Conservation (phyloP, 345 rosid genomes). For the Linum usitatissimum region DNA sequence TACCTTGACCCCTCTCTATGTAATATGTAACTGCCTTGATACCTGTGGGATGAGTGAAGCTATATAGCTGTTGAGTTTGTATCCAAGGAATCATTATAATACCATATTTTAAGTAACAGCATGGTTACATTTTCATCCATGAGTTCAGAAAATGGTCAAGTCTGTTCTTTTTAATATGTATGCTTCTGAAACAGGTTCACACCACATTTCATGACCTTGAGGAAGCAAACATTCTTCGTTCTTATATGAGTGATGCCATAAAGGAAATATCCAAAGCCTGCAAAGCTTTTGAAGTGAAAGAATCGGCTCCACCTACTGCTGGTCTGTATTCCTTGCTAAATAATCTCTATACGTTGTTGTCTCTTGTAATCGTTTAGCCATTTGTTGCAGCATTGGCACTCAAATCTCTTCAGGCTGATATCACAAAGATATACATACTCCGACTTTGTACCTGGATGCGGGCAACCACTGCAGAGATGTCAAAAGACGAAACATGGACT, state of each 20-base stretch:
- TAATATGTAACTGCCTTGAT: neutral
- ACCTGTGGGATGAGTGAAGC: neutral
- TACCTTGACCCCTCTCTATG: no score
- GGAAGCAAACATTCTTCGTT: slow-evolving; percentile 62
- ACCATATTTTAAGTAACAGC: neutral
- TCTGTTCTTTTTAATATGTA: slow-evolving; percentile 10
- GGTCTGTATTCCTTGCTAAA: slow-evolving; percentile 38
- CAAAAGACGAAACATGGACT: slow-evolving; percentile 81
- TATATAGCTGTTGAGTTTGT: neutral
- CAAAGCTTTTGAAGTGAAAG: slow-evolving; percentile 84
- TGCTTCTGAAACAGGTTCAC: slow-evolving; percentile 46
- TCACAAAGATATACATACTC: slow-evolving; percentile 63
- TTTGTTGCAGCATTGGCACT: slow-evolving; percentile 56
- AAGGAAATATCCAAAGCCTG: slow-evolving; percentile 82
- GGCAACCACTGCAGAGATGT: slow-evolving; percentile 52
- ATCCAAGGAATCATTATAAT: neutral
- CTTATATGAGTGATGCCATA: slow-evolving; percentile 77
- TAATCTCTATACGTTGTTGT: slow-evolving; percentile 16
- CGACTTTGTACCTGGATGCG: slow-evolving; percentile 99
- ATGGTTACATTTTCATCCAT: slow-evolving; percentile 9
- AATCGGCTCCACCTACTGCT: slow-evolving; percentile 74
- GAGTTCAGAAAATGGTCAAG: slow-evolving; percentile 3
- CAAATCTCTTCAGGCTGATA: slow-evolving; percentile 63
- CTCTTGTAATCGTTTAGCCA: slow-evolving; percentile 18
- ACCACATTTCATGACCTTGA: slow-evolving; percentile 70